These are phyloP conservation scores for Taiozyma sp. DNA, from an alignment of 1,139 yeast genomes.

Conservation along the genomic window DNA sequence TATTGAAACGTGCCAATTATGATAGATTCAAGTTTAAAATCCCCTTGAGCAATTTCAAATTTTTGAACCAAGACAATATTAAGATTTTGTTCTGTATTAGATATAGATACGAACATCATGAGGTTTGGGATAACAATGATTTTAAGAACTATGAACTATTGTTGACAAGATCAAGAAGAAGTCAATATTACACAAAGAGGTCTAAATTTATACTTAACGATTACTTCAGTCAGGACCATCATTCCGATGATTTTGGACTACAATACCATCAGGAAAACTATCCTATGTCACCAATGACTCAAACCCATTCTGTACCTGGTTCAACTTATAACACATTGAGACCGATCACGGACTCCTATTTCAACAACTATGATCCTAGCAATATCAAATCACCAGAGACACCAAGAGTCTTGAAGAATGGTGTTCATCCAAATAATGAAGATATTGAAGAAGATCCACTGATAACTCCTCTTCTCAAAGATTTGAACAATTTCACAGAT, in stretches of 20 bases:
- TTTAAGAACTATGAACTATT: slow-evolving; percentile 53
- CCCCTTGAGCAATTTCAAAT: slow-evolving; percentile 35
- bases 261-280: neutral
- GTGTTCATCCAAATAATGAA: neutral
- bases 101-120: slow-evolving; percentile 42
- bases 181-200: neutral
- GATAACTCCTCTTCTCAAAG: slow-evolving; percentile 16
- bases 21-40: slow-evolving; percentile 58
- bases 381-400: slow-evolving; percentile 21
- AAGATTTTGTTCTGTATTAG: slow-evolving; percentile 51
- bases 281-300: neutral
- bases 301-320: neutral
- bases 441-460: slow-evolving; percentile 8
- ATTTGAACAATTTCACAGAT: slow-evolving; percentile 10
- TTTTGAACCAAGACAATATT: slow-evolving; percentile 31
- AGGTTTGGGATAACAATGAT: slow-evolving; percentile 77
- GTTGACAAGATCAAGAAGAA: slow-evolving; percentile 26
- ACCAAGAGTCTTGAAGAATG: slow-evolving; percentile 16
- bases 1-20: slow-evolving; percentile 44
- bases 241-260: neutral
- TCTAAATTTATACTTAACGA: slow-evolving; percentile 16
- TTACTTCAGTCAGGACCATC: slow-evolving; percentile 8
- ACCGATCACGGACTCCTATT: slow-evolving; percentile 8
- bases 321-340: neutral
- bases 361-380: slow-evolving; percentile 17